Evolutionary conservation across 306 rosid genomes (phyloP).

Genomic region (Quercus wislizeni): DNA sequence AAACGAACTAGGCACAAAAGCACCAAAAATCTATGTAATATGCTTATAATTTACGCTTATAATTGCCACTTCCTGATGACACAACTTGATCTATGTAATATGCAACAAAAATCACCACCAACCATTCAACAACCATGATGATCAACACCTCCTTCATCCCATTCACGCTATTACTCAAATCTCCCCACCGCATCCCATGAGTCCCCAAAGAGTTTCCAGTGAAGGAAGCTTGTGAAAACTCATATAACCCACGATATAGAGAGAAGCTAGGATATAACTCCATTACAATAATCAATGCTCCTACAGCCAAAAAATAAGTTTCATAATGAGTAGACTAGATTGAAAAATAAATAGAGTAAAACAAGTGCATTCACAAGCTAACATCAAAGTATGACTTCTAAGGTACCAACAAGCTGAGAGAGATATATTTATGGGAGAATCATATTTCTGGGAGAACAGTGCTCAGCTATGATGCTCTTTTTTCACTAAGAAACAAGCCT

Average conservation of each 20-base stretch:
- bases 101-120: slow-evolving; percentile 53
- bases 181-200: slow-evolving; percentile 74
- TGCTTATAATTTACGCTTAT: no score
- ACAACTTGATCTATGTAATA: slow-evolving; percentile 62
- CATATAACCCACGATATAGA: slow-evolving; percentile 75
- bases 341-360: slow-evolving; percentile 12
- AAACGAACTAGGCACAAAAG: no score
- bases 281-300: slow-evolving; percentile 60
- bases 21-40: no score
- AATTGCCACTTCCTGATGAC: slow-evolving; percentile 46
- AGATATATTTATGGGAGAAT: background rate
- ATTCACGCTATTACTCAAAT: slow-evolving; percentile 54
- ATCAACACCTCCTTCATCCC: slow-evolving; percentile 72
- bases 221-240: slow-evolving; percentile 57
- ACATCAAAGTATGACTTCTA: background rate
- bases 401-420: background rate
- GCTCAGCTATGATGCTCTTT: no score
- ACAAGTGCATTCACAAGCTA: background rate
- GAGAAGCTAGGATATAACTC: slow-evolving; percentile 82
- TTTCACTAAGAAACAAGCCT: no score
- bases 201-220: slow-evolving; percentile 48
- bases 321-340: background rate
- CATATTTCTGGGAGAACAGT: no score
- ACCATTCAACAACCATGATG: slow-evolving; percentile 72
- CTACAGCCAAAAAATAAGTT: slow-evolving; percentile 26